Base-by-base conservation (phyloP, 495 filamentous ascomycete genomes). In the Daldinia caldariorum region DNA sequence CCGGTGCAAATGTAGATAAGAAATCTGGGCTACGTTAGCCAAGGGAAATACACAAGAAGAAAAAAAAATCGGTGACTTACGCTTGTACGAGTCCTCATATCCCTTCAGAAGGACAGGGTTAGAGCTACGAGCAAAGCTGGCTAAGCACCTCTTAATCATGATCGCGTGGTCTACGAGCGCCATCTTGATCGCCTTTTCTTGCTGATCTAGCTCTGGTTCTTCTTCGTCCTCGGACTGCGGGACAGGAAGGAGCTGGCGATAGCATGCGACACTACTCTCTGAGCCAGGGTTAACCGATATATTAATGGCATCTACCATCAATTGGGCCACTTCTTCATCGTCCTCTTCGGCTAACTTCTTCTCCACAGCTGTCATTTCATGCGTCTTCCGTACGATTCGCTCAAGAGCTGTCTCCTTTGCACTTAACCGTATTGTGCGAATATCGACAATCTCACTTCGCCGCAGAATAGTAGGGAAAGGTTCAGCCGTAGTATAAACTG, bases 391-490 rank as follows among this genome's bases (percentile, higher is more conserved):
- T 74, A 90, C 89, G 38, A 96, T 92, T n/a, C 94, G 87, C 76
- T 97, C 94, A 50, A 98, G 86, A 4, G 92, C 95, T 6, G 93
- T 94, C 74, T 98, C 90, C 64, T 94, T 81, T 8, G 94, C 91
- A 22, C 87, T 86, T 13, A 97, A 77, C 2, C 84, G 83, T 20
- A 92, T 76, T 31, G 88, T 87, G n/a, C 74, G 72, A n/a, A 86
- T 83, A 3, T 84, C 77, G 10, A 96, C 77, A 61, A 99, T 89
- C 79, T 98, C 95, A 73, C 92, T 96, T 49, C 94, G 86, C 38
- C 93, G 87, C 26, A 97, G 83, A 43, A 99, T 95, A 8, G 93
- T 97, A 6, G 95, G 96, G 80, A 99, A 98, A 0, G 90, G 72
- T 69, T 97, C 94, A 0, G 89, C 89, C 7, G 93, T 94, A 4